Evolutionary conservation across 2,329 filamentous ascomycete species (phyloP), one percentile per base, ranked within the genome.

Genomic region (Teratosphaeria viscida): DNA sequence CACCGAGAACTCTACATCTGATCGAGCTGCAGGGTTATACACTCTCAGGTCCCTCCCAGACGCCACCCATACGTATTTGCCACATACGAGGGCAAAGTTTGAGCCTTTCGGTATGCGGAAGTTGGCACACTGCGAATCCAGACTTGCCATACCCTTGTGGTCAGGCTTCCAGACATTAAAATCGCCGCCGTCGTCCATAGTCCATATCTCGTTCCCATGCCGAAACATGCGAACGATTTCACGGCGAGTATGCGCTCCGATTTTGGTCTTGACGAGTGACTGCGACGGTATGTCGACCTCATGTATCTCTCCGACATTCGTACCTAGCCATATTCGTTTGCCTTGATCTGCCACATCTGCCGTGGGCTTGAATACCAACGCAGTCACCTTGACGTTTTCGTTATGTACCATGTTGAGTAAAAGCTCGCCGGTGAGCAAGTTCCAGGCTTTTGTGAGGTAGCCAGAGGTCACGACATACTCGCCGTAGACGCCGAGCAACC

Each of bases 121-220:
- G 43, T 85, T 87, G 66, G 88, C 86, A 26, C 90, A 90, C 58
- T 83, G 87, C 59, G 85, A 84, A 59, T 85, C 82, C 34, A 97
- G 75, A 62, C 85, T 92, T 1, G 92, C 91, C 32, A 86, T 81
- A 0, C 88, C 86, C n/a, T 84, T 80, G 5, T 66, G 63, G 67
- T 91, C 89, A 3, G 92, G 86, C 1, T 84, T 85, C 94, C 94
- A 99, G 5, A 97, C 83, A 65, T 90, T 85, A 14, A 99, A 77
- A 54, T 88, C 89, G 11, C 94, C 94, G 54, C 88, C 85, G 64
- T 96, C 92, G 71, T 97, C 94, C 55, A 99, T 74, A 0, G 92
- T 92, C 94, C 94, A 99, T 72, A 99, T 83, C 68, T 96, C 89
- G 65, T 90, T 90, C 63, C 85, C 87, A 72, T 95, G 88, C 47